Evolutionary conservation across 2,329 filamentous ascomycete species (phyloP), one percentile per base, ranked within the genome.

Genomic region (Colletotrichum agaves): DNA sequence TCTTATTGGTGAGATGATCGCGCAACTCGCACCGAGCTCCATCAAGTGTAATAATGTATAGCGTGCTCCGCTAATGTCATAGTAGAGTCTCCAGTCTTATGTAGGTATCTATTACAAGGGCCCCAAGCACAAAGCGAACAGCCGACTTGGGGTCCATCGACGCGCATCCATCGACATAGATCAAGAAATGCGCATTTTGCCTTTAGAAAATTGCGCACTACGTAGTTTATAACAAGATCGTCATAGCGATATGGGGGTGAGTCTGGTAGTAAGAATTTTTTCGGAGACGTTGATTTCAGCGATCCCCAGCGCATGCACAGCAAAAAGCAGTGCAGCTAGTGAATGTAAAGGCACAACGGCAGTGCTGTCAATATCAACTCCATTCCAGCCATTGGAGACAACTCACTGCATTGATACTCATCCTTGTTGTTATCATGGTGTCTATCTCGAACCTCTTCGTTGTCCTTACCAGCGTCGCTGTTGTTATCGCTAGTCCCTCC

Each of bases 401-500:
- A 15, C 5, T 5, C 4, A 37, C 35, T 37, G 4, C 43, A 10
- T n/a, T 19, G 1, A 3, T 1, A 56, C 15, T 8, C 6, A 27
- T 13, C 3, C 10, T 13, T 31, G 7, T 19, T 31, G 1, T 12
- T 2, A 52, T 12, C 12, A 61, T 52, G 58, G 58, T 52, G 21
- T 41, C 58, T 5, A 35, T 52, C 37, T 41, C 58, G n/a, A 50
- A n/a, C 10, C 12, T 61, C 11, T 19, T 61, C 35, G 13, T 52
- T 10, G 58, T 35, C 12, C 13, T 17, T 4, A 4, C 58, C 15
- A 35, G 46, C 12, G 31, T 52, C 7, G 35, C 2, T 1, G 12
- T 35, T 7, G 58, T 61, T 21, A 43, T 43, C 21, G 58, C 58
- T 15, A 61, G 46, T 35, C 46, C 46, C 12, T 33, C 58, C 6